Evolutionary conservation across 768 basidiomycete genomes (phyloP), one percentile per base, ranked within the genome.

Genomic region (Dictyophora rubrovolvata): DNA sequence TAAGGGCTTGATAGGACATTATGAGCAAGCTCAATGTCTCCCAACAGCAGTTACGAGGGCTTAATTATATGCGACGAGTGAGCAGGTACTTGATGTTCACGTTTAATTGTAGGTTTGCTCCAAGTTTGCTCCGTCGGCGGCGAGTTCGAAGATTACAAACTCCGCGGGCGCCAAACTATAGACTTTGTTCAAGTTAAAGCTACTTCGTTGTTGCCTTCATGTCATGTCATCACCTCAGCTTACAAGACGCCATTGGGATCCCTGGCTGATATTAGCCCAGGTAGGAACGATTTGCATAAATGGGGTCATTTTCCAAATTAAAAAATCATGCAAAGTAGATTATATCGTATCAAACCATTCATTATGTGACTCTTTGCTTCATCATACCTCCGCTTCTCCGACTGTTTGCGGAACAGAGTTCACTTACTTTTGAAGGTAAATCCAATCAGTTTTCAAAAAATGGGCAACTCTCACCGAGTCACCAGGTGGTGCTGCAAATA

Each of bases 271-370:
- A 53, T 76, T 93, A 63, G 92, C 90, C 60, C 93, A 96, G 77
- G 93, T 83, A 58, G 60, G 76, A 69, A 20, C 35, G 6, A 14
- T 37, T 18, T 33, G 47, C 42, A 34, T 16, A 22, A 36, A 7
- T 2, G 28, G 28, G 28, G 48, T 50, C 9, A 55, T 62, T 28
- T 54, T 23, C 8, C 37, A 16, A 12, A 6, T 52, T 54, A 49
- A 22, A 18, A 12, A 17, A 17, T 9, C 7, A 28, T 28, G 49
- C 28, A 11, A 36, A 18, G 6, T 65, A 99, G 92, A 98, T 99
- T 65, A 81, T 99, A 62, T 83, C 90, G 8, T 77, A 98, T 68
- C 95, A 98, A 73, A 84, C 92, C 0, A 72, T 97, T 35, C 96
- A 98, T 74, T 98, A 99, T 72, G 75, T 99, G 60, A 87, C 89